Conservation (phyloP, 2,329 filamentous ascomycete species). For the Ascochyta pisi region DNA sequence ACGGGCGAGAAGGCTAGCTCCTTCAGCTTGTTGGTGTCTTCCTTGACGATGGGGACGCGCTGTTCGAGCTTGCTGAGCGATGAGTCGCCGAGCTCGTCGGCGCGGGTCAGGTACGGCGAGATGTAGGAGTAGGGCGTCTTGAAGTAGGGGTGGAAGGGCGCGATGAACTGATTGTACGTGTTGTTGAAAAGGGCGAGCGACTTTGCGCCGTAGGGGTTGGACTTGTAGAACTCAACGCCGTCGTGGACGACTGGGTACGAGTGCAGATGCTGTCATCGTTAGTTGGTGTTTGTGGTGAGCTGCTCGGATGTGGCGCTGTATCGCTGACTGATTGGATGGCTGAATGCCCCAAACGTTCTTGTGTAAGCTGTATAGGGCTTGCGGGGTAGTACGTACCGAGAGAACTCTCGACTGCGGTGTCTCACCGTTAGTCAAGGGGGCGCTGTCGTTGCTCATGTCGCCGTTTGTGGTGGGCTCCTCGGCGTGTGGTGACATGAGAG, state of each 20-base stretch:
- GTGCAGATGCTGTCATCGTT: conserved; percentile 71
- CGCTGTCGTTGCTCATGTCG: conserved; percentile 40
- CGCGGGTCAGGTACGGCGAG: conserved; percentile 82
- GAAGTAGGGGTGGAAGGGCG: conserved; percentile 80
- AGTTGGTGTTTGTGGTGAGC: conserved; percentile 8
- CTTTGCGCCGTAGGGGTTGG: conserved; percentile 82
- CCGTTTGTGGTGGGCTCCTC: conserved; percentile 40
- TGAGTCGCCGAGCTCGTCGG: conserved; percentile 63
- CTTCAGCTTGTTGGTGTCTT: conserved; percentile 55
- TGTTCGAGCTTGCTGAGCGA: conserved; percentile 47
- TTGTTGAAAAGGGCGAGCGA: conserved; percentile 77
- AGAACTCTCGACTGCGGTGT: conserved; percentile 48
- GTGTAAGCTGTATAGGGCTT: conserved; percentile 3
- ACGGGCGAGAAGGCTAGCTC: conserved; percentile 43
- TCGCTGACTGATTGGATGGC: conserved; percentile 19
- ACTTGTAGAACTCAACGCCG: conserved; percentile 77
- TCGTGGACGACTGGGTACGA: conserved; percentile 86
- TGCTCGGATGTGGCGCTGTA: conserved; percentile 2
- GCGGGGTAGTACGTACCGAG: conserved; percentile 41
- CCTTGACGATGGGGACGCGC: conserved; percentile 55
- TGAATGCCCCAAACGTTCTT: conserved; percentile 5
- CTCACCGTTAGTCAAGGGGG: conserved; percentile 50
- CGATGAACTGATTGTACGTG: conserved; percentile 77
- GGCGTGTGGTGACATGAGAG: conserved; percentile 44
- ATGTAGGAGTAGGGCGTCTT: conserved; percentile 81